Percentiles rank a stretch among this genome's conserved stretches.
Evolutionary conservation across 345 rosid genomes (phyloP).

Genomic region (Camelina hispida): DNA sequence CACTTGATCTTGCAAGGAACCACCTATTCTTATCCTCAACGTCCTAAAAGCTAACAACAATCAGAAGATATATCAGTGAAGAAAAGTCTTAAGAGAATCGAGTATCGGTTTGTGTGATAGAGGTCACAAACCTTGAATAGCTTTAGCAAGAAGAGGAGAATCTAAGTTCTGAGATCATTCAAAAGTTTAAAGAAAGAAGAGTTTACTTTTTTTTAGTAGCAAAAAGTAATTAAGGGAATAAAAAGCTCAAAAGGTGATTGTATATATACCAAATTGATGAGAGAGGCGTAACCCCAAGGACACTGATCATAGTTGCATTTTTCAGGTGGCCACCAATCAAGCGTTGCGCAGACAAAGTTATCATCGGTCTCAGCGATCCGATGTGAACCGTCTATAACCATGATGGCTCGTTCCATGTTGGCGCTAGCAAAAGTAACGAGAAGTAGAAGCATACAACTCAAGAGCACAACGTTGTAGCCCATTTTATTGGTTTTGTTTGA

Average conservation of each 20-base stretch:
- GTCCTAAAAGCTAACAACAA: conserved; percentile 62
- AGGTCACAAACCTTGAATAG: conserved; percentile 68
- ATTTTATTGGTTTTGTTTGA: conserved; percentile 39
- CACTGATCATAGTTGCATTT: conserved; percentile 90
- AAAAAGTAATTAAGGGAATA: neutral
- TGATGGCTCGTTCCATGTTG: conserved; percentile 48
- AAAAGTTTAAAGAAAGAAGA: conserved; percentile 8
- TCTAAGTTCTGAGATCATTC: conserved; percentile 67
- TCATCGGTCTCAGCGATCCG: conserved; percentile 72
- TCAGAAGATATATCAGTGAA: conserved; percentile 8
- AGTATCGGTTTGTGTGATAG: conserved; percentile 7
- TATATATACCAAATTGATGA: conserved; percentile 61
- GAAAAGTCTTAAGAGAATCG: neutral
- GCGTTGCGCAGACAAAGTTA: conserved; percentile 83
- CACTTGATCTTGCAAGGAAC: conserved; percentile 96
- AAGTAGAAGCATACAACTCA: conserved; percentile 46
- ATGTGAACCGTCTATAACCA: conserved; percentile 60
- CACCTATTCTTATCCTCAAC: conserved; percentile 92
- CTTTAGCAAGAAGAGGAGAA: conserved; percentile 77
- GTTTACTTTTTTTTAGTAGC: neutral
- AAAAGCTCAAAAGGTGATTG: conserved; percentile 3
- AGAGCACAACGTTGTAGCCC: conserved; percentile 39
- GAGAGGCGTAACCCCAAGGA: conserved; percentile 89
- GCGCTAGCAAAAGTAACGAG: conserved; percentile 43
- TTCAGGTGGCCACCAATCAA: conserved; percentile 99